Evolutionary conservation across 257 asterid species (phyloP), one percentile per base, ranked within the genome.

Genomic region (Fraxinus cuspidata): DNA sequence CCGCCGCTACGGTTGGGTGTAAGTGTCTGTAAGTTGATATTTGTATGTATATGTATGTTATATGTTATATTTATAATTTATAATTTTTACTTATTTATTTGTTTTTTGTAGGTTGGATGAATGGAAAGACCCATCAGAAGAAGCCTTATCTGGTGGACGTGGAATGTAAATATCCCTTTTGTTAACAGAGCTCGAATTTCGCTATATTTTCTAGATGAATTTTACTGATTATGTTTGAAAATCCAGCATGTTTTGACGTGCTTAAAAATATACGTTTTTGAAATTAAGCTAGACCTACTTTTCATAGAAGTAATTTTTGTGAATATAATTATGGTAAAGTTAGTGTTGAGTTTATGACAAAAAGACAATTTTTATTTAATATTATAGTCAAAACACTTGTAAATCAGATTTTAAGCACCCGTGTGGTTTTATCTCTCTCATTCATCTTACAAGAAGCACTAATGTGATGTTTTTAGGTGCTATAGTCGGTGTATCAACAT

Each of bases 1-100:
- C 82, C 92, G 91, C 32, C 94, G 96, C 44, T 91, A 91, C 81
- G 96, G 96, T 25, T 91, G 92, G 94, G 87, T 91, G 96, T 91
- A 81, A 83, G 90, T 77, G 1, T 31, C 69, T 13, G 18, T 11
- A 27, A 8, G 28, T 23, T 0, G 69, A 21, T 69, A 18, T 65
- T 71, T 27, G 13, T 72, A 3, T 58, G 42, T 42, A 3, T 13
- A 11, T n/a, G n/a, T n/a, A n/a, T n/a, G n/a, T n/a, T n/a, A n/a
- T n/a, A n/a, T 72, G 21, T 58, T 11, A 56, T 47, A 29, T 40
- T 27, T 11, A 63, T 25, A 23, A 63, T 63, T 63, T n/a, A n/a
- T n/a, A n/a, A n/a, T n/a, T n/a, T n/a, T n/a, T n/a, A n/a, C n/a
- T n/a, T n/a, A n/a, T n/a, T n/a, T n/a, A n/a, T n/a, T n/a, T n/a